Base-by-base conservation (phyloP, 2,329 filamentous ascomycete genomes). In the Talaromyces amestolkiae region DNA sequence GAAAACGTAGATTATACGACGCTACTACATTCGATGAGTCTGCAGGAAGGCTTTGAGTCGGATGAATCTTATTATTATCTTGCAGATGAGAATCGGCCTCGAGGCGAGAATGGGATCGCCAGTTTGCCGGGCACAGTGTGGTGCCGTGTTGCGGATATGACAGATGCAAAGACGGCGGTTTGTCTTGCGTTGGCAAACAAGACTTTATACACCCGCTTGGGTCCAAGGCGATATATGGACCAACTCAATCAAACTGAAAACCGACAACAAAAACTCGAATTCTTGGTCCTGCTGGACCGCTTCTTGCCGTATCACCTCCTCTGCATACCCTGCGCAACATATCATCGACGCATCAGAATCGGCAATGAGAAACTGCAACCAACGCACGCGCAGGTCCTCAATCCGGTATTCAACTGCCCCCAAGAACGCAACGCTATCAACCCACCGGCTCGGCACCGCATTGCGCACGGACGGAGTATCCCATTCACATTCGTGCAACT, bases 401-500 rank as follows among this genome's bases (percentile, higher is more conserved):
- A 87, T 67, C 86, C 85, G 1, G 72, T 88, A 13, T 87, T 84
- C 73, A 71, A 78, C 51, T 89, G 86, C 70, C 84, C 85, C 1
- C 82, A 84, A 62, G 78, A 79, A 43, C 80, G 78, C 35, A 84
- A 85, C 69, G 74, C 79, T n/a, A 74, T 81, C 6, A 75, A 75
- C 17, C 75, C 77, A 15, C 78, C 83, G 1, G 83, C 86, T 2
- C 81, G 83, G 31, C 81, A 81, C 27, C 81, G 86, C 7, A 79
- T 88, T 31, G 82, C 83, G 6, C 82, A 84, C 41, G 83, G 80
- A 47, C 83, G 86, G 62, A 80, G 75, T n/a, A 76, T 89, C 0
- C 84, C 85, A 2, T 87, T 86, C 72, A 75, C 83, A 13, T 87
- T 87, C 67, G 80, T 86, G 1, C 86, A 89, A 71, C 80, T 89